Conservation (phyloP, 73 alveolate species). For the Paramecium tetraurelia region DNA sequence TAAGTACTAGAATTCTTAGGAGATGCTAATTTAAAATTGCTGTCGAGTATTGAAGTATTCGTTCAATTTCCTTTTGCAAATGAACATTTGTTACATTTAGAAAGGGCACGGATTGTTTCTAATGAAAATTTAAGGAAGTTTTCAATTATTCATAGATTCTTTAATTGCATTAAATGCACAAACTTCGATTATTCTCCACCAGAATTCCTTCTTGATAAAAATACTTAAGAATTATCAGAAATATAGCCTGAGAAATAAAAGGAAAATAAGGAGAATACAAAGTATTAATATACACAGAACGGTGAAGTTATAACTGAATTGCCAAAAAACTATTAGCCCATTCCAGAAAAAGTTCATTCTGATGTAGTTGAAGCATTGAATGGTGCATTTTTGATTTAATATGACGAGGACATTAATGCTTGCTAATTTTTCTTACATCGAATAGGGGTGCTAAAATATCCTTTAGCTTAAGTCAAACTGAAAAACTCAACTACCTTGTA, state of each 20-base stretch:
- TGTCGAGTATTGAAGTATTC: slow-evolving; percentile 15
- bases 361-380: slow-evolving; percentile 41
- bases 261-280: background rate
- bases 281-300: background rate
- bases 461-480: background rate
- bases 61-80: slow-evolving; percentile 13
- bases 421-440: background rate
- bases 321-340: slow-evolving; percentile 10
- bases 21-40: slow-evolving; percentile 45
- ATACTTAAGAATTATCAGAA: background rate
- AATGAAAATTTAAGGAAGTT: slow-evolving; percentile 31
- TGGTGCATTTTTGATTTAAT: background rate
- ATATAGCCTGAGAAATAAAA: background rate
- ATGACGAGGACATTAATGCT: background rate
- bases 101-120: background rate
- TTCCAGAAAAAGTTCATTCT: slow-evolving; percentile 42
- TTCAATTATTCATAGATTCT: background rate
- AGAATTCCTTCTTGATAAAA: background rate
- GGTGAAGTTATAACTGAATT: background rate
- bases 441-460: background rate
- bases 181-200: background rate
- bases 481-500: background rate
- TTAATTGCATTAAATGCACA: background rate
- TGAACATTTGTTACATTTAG: slow-evolving; percentile 16
- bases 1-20: slow-evolving; percentile 53